phyloP scores from a whole-genome alignment of 2,329 filamentous ascomycete genomes.

The Fusarium nygamai region DNA sequence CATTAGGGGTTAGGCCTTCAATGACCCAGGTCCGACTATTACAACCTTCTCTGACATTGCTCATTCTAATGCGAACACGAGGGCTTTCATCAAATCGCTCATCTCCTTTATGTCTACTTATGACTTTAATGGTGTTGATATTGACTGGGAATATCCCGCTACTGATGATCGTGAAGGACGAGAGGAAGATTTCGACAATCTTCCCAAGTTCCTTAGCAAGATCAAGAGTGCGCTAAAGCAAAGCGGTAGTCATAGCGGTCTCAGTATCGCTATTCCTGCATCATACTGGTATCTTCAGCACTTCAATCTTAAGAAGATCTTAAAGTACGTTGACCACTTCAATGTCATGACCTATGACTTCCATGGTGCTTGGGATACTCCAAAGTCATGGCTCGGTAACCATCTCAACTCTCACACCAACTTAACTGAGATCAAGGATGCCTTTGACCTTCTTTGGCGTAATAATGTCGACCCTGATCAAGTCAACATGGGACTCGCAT shows the following conservation, averaged over 20 bases:
- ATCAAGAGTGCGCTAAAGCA: conserved; percentile 4
- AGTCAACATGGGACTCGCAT: conserved; percentile 20
- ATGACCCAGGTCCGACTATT: conserved; percentile 45
- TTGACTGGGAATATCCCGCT: not conserved
- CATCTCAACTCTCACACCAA: conserved; percentile 26
- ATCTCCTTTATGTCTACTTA: conserved; percentile 32
- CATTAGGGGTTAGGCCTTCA: conserved; percentile 55
- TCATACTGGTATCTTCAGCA: conserved; percentile 42
- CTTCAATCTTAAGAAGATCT: conserved; percentile 4
- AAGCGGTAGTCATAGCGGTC: conserved; percentile 23
- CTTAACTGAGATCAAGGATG: conserved; percentile 5
- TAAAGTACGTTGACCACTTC: conserved; percentile 41
- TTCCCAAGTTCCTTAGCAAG: conserved; percentile 36
- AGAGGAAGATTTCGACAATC: conserved; percentile 49
- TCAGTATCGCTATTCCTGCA: conserved; percentile 25
- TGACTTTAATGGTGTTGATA: conserved; percentile 26
- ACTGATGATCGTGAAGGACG: conserved; percentile 52
- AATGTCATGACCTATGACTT: conserved; percentile 37
- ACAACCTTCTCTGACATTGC: conserved; percentile 39
- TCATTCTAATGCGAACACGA: not conserved
- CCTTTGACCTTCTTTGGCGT: conserved; percentile 11
- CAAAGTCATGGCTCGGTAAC: not conserved
- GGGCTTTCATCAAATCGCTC: conserved; percentile 2
- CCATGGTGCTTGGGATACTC: conserved; percentile 6
- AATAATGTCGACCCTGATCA: not conserved